Conservation (phyloP, 2,329 filamentous ascomycete species). For the Rhexocercosporidium sp. region DNA sequence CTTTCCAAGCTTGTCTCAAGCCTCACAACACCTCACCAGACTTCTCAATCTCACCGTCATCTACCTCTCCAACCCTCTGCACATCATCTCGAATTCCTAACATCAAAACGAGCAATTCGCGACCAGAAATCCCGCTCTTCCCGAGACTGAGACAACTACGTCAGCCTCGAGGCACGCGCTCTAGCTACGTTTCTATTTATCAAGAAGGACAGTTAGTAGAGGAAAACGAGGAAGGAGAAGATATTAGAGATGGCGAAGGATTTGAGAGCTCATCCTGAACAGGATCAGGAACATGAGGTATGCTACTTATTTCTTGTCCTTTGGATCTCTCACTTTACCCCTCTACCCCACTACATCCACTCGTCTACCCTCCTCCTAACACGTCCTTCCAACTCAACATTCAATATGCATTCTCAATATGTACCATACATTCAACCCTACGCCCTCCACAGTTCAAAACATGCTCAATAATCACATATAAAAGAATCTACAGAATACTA, state of each 20-base stretch:
- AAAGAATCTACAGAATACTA: not conserved
- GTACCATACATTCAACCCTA: not conserved
- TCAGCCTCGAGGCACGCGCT: conserved; percentile 1
- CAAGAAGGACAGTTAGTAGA: not conserved
- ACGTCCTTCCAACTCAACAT: not conserved
- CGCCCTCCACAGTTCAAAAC: not conserved
- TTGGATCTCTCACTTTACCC: conserved; percentile 6
- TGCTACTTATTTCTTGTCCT: conserved; percentile 2
- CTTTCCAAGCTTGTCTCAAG: conserved; percentile 5
- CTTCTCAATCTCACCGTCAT: not conserved
- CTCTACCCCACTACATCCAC: conserved; percentile 9
- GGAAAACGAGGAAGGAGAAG: not conserved
- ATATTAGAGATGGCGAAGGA: conserved; percentile 37
- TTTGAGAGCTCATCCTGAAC: conserved; percentile 33
- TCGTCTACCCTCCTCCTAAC: not conserved
- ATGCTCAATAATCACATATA: not conserved
- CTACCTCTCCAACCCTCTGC: not conserved
- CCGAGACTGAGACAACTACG: conserved; percentile 6
- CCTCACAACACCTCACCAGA: not conserved
- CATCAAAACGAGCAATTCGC: not conserved
- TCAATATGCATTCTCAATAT: not conserved
- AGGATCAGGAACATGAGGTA: conserved; percentile 40
- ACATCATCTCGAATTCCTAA: too few relatives aligned
- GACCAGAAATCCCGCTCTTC: not conserved
- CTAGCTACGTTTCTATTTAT: not conserved